Percentiles rank a stretch among this genome's conserved stretches.
Evolutionary conservation across 345 rosid genomes (phyloP).

Genomic region (Hypericum androsaemum): DNA sequence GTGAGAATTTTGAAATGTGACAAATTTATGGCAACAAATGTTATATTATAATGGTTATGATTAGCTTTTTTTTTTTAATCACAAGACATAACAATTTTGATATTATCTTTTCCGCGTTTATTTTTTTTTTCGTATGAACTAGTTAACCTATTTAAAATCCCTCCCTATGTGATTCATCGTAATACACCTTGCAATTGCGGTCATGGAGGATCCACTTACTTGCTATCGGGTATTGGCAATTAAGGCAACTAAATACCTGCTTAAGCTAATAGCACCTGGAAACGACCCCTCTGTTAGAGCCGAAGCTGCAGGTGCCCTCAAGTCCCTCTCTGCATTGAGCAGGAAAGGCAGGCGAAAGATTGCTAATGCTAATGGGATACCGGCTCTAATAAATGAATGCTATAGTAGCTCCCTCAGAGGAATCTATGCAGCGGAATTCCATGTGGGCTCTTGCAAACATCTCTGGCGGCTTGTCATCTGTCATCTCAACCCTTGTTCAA

Average conservation of each 20-base stretch:
- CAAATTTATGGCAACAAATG: too few relatives aligned
- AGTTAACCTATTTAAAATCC: conserved; percentile 76
- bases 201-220: conserved; percentile 87
- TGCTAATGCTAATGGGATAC: conserved; percentile 87
- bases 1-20: too few relatives aligned
- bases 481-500: conserved; percentile 96
- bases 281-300: conserved; percentile 96
- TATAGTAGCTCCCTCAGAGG: conserved; percentile 97
- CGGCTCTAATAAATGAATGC: conserved; percentile 87
- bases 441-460: conserved; percentile 99
- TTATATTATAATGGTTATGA: too few relatives aligned
- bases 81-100: too few relatives aligned
- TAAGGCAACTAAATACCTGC: conserved; percentile 77
- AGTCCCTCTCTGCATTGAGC: conserved; percentile 85
- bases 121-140: conserved; percentile 93
- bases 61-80: too few relatives aligned
- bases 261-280: conserved; percentile 80
- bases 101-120: too few relatives aligned
- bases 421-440: conserved; percentile 98
- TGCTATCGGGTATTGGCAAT: conserved; percentile 79
- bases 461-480: conserved; percentile 96
- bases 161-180: conserved; percentile 73
- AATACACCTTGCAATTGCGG: conserved; percentile 94
- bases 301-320: conserved; percentile 96
- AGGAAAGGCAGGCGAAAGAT: conserved; percentile 88